Evolutionary conservation across 768 basidiomycete species (phyloP), one percentile per base, ranked within the genome.

Genomic region (Flagelloscypha sp.): DNA sequence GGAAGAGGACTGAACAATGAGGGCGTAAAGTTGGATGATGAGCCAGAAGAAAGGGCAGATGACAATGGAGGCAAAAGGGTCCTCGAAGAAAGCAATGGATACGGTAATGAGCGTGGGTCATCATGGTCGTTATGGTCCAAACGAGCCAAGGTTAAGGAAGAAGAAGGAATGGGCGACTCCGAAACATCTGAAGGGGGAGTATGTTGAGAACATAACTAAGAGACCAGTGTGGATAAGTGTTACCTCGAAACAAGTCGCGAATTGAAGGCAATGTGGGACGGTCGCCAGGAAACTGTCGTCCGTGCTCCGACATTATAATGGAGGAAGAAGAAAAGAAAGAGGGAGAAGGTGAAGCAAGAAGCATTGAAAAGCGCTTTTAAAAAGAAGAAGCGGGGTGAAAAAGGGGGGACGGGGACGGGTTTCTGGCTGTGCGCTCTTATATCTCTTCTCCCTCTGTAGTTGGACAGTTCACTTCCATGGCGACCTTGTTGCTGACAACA

Each of bases 231-330:
- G 8, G 12, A 12, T 3, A 21, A 19, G 25, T 28, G 44, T 46
- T 38, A 78, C 82, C 72, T 65, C 70, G 60, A 50, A 84, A 77
- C 40, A 84, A 57, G 54, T 79, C 76, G 33, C 78, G 75, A 37
- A 84, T 82, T 30, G 79, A 69, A 25, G 82, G 82, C 40, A 84
- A 74, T 11, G 73, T 79, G 36, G 77, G 76, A 28, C 79, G 71
- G 41, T 61, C 56, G 37, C 48, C 46, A 36, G 41, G 23, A 7
- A 44, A 46, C 34, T 42, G 47, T 40, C 43, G 47, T 48, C 55
- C 46, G 55, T 50, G 42, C 55, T 51, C 42, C 21, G 46, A 42
- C 48, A 47, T 48, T 16, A 35, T 23, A 35, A 31, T 35, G 33
- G 39, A 22, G 32, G 44, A 35, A 15, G 29, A 43, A 6, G 30